Conservation (phyloP, 495 filamentous ascomycete genomes). For the Hypoxylon lenormandii region DNA sequence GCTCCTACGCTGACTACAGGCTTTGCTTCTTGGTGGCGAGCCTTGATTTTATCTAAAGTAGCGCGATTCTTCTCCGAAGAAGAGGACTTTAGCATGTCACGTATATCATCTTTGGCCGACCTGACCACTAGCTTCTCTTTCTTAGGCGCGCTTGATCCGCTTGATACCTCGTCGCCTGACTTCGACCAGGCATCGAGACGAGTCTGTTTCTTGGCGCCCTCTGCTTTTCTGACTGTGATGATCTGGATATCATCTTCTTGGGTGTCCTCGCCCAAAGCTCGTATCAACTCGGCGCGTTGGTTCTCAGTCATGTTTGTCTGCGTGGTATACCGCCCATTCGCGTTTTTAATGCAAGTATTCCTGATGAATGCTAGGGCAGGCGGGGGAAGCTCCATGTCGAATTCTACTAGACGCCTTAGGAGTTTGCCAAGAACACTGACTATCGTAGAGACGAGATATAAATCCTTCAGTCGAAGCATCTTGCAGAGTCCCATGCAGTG, state of each 20-base stretch:
- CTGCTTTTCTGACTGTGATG: conserved; percentile 54
- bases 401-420: conserved; percentile 75
- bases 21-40: conserved; percentile 49
- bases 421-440: conserved; percentile 73
- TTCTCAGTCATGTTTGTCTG: conserved; percentile 78
- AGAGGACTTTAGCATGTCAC: conserved; percentile 54
- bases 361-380: conserved; percentile 72
- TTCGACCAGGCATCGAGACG: conserved; percentile 74
- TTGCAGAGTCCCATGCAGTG: conserved; percentile 77
- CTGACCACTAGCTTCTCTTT: conserved; percentile 32
- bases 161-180: conserved; percentile 48
- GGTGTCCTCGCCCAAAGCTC: conserved; percentile 80
- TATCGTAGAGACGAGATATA: conserved; percentile 79
- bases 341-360: conserved; percentile 59
- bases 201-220: conserved; percentile 70
- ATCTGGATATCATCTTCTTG: conserved; percentile 64
- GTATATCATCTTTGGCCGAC: conserved; percentile 50
- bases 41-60: conserved; percentile 55
- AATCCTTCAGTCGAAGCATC: conserved; percentile 86
- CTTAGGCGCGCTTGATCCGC: conserved; percentile 37
- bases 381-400: conserved; percentile 73
- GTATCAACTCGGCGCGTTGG: conserved; percentile 83
- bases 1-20: conserved; percentile 54
- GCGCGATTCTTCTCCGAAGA: conserved; percentile 53
- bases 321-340: conserved; percentile 59